Evolutionary conservation across 2,329 filamentous ascomycete genomes (phyloP).

Genomic region (Didymella sp.): DNA sequence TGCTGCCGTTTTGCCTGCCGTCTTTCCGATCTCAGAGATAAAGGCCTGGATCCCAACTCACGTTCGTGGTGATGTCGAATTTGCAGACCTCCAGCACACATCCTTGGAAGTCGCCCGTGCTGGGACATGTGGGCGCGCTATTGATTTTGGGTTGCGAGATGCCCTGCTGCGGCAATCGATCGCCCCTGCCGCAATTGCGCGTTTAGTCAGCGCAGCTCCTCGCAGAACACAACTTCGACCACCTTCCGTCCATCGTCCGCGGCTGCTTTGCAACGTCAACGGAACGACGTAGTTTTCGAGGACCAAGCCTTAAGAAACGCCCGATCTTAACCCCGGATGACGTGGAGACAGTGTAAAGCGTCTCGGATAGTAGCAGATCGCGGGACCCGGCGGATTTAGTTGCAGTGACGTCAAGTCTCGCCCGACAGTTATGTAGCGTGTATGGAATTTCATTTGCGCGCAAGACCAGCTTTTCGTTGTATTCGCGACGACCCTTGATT

Average conservation of each 20-base stretch:
- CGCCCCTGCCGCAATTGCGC: not conserved
- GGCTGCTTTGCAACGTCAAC: not conserved
- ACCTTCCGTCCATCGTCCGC: constrained; percentile 9
- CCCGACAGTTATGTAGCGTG: constrained; percentile 16
- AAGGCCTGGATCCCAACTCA: constrained; percentile 15
- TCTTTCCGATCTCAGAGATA: constrained; percentile 11
- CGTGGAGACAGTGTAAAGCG: constrained; percentile 15
- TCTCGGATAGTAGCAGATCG: constrained; percentile 13
- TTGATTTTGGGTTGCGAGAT: constrained; percentile 2
- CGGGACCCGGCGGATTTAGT: constrained; percentile 15
- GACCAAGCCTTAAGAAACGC: constrained; percentile 7
- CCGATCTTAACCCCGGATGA: constrained; percentile 14
- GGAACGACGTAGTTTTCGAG: not conserved
- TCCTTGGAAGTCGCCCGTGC: not conserved
- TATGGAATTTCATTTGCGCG: constrained; percentile 20
- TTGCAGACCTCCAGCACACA: constrained; percentile 2
- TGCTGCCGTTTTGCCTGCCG: constrained; percentile 19
- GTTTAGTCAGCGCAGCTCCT: constrained; percentile 5
- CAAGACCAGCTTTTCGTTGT: constrained; percentile 12
- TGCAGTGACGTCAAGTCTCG: constrained; percentile 19
- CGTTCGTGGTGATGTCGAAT: constrained; percentile 8
- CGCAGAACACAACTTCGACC: constrained; percentile 1
- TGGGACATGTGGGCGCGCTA: constrained; percentile 1
- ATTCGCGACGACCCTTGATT: constrained; percentile 12
- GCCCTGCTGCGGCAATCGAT: constrained; percentile 4